Base-by-base conservation (phyloP, 257 asterid genomes). In the Parsonsia alboflavescens region DNA sequence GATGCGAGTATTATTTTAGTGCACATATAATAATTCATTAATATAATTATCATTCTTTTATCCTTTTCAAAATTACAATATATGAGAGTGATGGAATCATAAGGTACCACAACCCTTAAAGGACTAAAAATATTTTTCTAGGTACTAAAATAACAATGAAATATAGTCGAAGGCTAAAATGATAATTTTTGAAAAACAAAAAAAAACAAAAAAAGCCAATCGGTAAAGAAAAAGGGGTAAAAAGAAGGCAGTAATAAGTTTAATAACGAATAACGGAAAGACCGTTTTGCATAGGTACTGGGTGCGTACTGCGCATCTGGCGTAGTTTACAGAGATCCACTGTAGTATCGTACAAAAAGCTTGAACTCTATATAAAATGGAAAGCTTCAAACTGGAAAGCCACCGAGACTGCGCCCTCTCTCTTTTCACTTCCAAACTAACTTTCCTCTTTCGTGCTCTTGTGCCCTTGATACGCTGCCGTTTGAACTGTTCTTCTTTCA, bases 341-440 rank as follows among this genome's bases (percentile, higher is more conserved):
- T 68, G 59, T 75, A 71, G 26, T 39, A 33, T 75, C 21, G n/a
- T 52, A 33, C 65, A 45, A 79, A 48, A 73, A 39, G 50, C 53
- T 52, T 19, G 49, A 10, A 10, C 66, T 70, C 58, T 75, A 73
- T 77, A 72, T 80, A 80, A 57, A 70, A 65, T 3, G 76, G 36
- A 64, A 52, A 78, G 42, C 59, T 83, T 83, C 78, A 68, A 68
- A 74, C 76, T 52, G 45, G 56, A 77, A 73, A 70, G 66, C 65
- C 77, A 53, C 56, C 39, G 48, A 46, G 36, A 44, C 58, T 39
- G 28, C 24, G 24, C 30, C 24, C n/a, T 49, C 53, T 2, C 33
- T 50, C 50, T 59, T 70, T 65, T 33, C 59, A 33, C 22, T 48
- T 56, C 57, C 44, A 65, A 71, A 36, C 52, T 44, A 28, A 22